phyloP scores from a whole-genome alignment of 2,329 filamentous ascomycete species.

The Microdochium paspali region DNA sequence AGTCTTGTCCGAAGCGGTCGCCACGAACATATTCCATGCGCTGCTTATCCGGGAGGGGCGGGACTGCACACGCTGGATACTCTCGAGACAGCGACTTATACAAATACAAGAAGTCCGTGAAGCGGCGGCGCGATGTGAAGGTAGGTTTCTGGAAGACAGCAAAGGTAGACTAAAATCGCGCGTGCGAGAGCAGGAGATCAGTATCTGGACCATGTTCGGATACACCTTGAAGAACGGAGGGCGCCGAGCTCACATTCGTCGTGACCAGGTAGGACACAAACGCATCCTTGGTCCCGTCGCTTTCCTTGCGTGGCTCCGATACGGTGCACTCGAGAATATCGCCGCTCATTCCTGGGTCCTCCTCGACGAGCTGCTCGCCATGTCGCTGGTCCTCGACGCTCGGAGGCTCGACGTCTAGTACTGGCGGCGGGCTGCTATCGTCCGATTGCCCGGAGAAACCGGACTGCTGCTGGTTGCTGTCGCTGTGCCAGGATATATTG shows the following conservation, averaged over 20 bases:
- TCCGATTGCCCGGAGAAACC: slow-evolving; percentile 8
- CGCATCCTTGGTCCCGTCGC: slow-evolving; percentile 90
- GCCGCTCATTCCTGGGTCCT: slow-evolving; percentile 49
- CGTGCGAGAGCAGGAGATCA: background rate
- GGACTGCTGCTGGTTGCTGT: slow-evolving; percentile 45
- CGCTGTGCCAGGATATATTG: slow-evolving; percentile 69
- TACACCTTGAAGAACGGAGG: background rate
- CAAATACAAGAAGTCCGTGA: slow-evolving; percentile 96
- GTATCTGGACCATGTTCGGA: slow-evolving; percentile 1
- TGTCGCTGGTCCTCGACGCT: slow-evolving; percentile 25
- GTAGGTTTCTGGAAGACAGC: slow-evolving; percentile 79
- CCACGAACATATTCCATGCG: slow-evolving; percentile 98
- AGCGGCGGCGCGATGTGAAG: slow-evolving; percentile 76
- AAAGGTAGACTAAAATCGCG: slow-evolving; percentile 66
- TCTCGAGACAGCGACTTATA: slow-evolving; percentile 84
- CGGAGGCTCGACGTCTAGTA: slow-evolving; percentile 17
- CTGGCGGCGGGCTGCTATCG: slow-evolving; percentile 12
- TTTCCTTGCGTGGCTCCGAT: slow-evolving; percentile 80
- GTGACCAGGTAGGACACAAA: slow-evolving; percentile 95
- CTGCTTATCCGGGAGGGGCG: slow-evolving; percentile 94
- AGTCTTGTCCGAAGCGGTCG: slow-evolving; percentile 89
- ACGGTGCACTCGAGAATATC: slow-evolving; percentile 81
- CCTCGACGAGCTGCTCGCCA: slow-evolving; percentile 33
- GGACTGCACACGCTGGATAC: slow-evolving; percentile 85
- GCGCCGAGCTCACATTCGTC: slow-evolving; percentile 56